Evolutionary conservation across 108 stramenopile genomes (phyloP).

Genomic region (Licmophora abbreviata): DNA sequence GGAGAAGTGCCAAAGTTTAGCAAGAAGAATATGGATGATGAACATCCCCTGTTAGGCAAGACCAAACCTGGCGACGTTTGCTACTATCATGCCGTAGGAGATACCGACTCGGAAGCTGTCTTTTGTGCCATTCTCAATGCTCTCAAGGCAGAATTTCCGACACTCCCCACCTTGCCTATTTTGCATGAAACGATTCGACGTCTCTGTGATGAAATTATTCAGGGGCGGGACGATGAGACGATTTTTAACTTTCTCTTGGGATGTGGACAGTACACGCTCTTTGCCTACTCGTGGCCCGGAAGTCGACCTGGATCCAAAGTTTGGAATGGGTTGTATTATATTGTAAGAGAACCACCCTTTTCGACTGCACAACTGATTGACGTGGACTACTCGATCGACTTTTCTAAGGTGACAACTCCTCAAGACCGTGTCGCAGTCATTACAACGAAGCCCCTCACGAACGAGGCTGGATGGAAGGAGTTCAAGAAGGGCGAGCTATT

Average conservation of each 20-base stretch:
- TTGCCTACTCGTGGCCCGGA: constrained; percentile 76
- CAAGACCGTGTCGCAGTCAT: constrained; percentile 71
- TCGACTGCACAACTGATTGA: constrained; percentile 25
- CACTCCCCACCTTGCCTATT: constrained; percentile 56
- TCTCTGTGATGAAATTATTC: constrained; percentile 53
- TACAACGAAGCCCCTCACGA: constrained; percentile 72
- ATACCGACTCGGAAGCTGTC: constrained; percentile 74
- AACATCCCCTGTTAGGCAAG: constrained; percentile 20
- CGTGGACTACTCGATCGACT: constrained; percentile 52
- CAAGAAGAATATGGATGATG: not conserved
- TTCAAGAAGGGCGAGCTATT: constrained; percentile 55
- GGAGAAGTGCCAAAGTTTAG: constrained; percentile 63
- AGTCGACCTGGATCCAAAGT: constrained; percentile 52
- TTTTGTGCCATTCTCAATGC: constrained; percentile 78
- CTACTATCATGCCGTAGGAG: constrained; percentile 66
- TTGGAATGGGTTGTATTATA: constrained; percentile 84
- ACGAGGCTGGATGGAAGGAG: constrained; percentile 65
- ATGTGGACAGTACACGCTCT: constrained; percentile 52
- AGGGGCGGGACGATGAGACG: constrained; percentile 35
- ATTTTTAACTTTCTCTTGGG: constrained; percentile 78
- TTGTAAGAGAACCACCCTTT: constrained; percentile 52
- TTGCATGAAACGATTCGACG: constrained; percentile 45
- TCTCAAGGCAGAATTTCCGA: constrained; percentile 47
- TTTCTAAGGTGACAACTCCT: constrained; percentile 40
- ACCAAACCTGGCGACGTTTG: constrained; percentile 5